Evolutionary conservation across 495 filamentous ascomycete species (phyloP), one percentile per base, ranked within the genome.

Genomic region (Penicillium antarcticum): DNA sequence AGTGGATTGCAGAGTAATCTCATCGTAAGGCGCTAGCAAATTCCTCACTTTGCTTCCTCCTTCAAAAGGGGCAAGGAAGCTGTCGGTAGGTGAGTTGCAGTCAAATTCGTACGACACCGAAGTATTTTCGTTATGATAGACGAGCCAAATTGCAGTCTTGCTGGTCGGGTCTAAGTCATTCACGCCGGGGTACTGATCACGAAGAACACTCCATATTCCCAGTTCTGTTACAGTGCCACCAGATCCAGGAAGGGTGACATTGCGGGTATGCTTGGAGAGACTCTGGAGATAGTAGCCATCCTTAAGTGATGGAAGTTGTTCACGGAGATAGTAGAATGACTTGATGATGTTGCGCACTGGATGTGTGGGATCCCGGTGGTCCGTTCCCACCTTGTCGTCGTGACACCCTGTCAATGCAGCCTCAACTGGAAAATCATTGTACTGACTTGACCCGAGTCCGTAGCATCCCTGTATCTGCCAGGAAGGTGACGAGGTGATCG

Each of bases 391-490:
- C 1, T 53, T 51, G 1, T 74, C 65, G 45, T 88, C 83, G 2
- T 80, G 32, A 52, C 86, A 89, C 8, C 83, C 85, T 12, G 71
- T 23, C 3, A 67, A 55, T 5, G 75, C 81, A 32, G 69, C 63
- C 2, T 75, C 73, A 19, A 87, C 60, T 0, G 83, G 84, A 70
- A 80, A 84, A 6, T 84, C 56, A 36, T 71, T 70, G 61, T 86
- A 87, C 48, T 85, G 78, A 2, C 67, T 68, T 14, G 73, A 74
- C 8, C 76, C 67, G 19, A 86, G 65, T 3, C 61, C 58, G 66
- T 85, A 88, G 62, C 86, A 89, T 2, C 85, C 86, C 53, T 89
- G 85, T 2, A 78, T 71, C 52, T 77, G 76, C 86, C 86, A 89
- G 0, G 86, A 85, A 1, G 76, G 80, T 2, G 80, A 70, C 18